Base-by-base conservation (phyloP, 129 eudicot species). In the Ambrosia trifida region DNA sequence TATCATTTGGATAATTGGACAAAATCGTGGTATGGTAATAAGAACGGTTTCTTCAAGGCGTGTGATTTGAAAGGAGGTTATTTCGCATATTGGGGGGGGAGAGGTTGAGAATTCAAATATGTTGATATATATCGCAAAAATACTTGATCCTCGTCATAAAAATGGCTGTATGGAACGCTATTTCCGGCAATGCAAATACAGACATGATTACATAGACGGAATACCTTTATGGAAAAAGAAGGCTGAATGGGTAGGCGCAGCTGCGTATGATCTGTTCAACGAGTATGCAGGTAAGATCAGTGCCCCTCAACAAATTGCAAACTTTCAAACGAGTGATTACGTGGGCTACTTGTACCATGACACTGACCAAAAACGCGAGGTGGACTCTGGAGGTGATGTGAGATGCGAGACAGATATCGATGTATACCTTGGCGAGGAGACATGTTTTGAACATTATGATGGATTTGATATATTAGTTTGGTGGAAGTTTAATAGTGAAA, bases 71-170 rank as follows among this genome's bases (percentile, higher is more conserved):
- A 18, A 54, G 4, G 14, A 3, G 20, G 19, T 4, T 52, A 11
- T 20, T 6, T 1, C 2, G 13, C 14, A 7, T 70, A 54, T 24
- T 70, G 75, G 65, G 74, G 28, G 28, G 28, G 28, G 75, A 70
- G 38, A 70, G 53, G 75, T 70, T 24, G 75, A 70, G 3, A n/a
- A 70, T 16, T 70, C 75, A 12, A 70, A 70, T 54, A 38, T 70
- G 65, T 38, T 53, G 3, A 69, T 69, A 35, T 70, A 70, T 70
- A 24, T 70, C 10, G 52, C 64, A 3, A 52, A 35, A 18, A 53
- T 70, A 53, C 74, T 70, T 18, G 64, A 70, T 70, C 74, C 74
- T 35, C 74, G 64, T 4, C 19, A 28, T 1, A 19, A 32, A 38
- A 18, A 14, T 7, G 64, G n/a, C 2, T 53, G 11, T 11, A 69